phyloP scores from a whole-genome alignment of 2,329 filamentous ascomycete species.

The Verticillium alfalfae region DNA sequence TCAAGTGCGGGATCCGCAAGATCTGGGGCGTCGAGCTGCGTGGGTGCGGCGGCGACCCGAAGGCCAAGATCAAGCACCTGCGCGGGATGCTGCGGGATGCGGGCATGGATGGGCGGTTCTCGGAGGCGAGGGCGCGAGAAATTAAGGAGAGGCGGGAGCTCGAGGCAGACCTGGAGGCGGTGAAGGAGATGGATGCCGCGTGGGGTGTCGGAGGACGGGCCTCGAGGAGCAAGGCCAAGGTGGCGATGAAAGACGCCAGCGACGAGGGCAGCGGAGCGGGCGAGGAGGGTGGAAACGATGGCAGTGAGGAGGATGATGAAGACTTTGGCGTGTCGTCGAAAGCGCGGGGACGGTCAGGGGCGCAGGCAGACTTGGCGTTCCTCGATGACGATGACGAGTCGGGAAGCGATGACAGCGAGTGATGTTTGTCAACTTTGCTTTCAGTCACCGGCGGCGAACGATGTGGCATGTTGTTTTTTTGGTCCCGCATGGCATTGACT shows the following conservation, averaged over 20 bases:
- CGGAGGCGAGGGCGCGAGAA: slow-evolving; percentile 72
- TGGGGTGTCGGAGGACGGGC: slow-evolving; percentile 61
- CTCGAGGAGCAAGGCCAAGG: slow-evolving; percentile 27
- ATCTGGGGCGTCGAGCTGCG: slow-evolving; percentile 85
- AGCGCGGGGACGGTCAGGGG: slow-evolving; percentile 29
- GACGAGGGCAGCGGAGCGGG: slow-evolving; percentile 18
- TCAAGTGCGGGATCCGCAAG: slow-evolving; percentile 89
- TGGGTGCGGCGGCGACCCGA: slow-evolving; percentile 61
- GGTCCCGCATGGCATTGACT: not conserved
- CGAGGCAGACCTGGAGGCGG: slow-evolving; percentile 74
- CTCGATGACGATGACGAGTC: slow-evolving; percentile 58
- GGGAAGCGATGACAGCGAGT: slow-evolving; percentile 43
- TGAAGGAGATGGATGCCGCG: slow-evolving; percentile 71
- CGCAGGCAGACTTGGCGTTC: slow-evolving; percentile 55
- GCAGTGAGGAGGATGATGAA: slow-evolving; percentile 20
- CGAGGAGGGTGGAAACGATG: slow-evolving; percentile 20
- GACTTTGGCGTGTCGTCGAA: slow-evolving; percentile 33
- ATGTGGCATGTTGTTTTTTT: not conserved
- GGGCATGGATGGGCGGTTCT: slow-evolving; percentile 88
- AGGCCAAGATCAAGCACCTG: slow-evolving; percentile 78
- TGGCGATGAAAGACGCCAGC: slow-evolving; percentile 20
- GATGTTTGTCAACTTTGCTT: not conserved
- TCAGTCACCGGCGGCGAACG: not conserved
- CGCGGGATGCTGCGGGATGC: slow-evolving; percentile 71
- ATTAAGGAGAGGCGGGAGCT: slow-evolving; percentile 88